phyloP scores from a whole-genome alignment of 352 stramenopile species.

The Globisporangium acanthophoron region DNA sequence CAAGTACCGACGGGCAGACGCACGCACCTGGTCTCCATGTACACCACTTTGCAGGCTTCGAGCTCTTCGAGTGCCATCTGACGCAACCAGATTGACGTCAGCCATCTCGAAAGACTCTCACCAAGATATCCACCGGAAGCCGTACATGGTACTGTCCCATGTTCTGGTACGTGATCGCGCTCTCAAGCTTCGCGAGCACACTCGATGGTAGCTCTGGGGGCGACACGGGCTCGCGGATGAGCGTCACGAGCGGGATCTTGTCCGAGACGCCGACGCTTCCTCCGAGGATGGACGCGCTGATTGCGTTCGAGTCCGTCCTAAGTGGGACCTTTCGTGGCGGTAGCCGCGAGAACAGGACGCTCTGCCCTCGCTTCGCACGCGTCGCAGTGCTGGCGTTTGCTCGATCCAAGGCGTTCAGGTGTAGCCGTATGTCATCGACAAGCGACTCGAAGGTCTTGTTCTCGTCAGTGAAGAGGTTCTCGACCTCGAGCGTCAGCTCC shows the following conservation, averaged over 20 bases:
- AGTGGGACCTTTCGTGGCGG: constrained; percentile 21
- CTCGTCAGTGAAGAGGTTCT: constrained; percentile 9
- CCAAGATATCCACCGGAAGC: not conserved
- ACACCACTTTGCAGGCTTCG: constrained; percentile 32
- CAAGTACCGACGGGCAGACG: not conserved
- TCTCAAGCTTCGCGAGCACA: constrained; percentile 44
- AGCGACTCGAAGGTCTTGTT: constrained; percentile 14
- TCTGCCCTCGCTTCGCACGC: constrained; percentile 19
- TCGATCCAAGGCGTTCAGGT: constrained; percentile 19
- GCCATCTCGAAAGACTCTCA: not conserved
- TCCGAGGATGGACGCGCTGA: not conserved
- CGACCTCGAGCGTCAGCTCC: constrained; percentile 10
- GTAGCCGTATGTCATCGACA: constrained; percentile 23
- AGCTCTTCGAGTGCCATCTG: constrained; percentile 60
- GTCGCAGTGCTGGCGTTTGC: constrained; percentile 4
- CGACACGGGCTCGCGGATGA: constrained; percentile 55
- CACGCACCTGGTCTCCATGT: constrained; percentile 28
- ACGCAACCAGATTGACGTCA: not conserved
- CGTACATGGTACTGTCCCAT: constrained; percentile 52
- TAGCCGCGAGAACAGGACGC: constrained; percentile 29
- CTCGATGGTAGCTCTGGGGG: constrained; percentile 32
- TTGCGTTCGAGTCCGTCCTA: not conserved
- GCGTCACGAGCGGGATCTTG: constrained; percentile 32
- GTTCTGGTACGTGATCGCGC: constrained; percentile 62
- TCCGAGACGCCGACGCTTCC: constrained; percentile 8